Percentiles rank a stretch among this genome's conserved stretches.
Conservation (phyloP, 495 filamentous ascomycete species). For the Hyaloscypha finlandica region DNA sequence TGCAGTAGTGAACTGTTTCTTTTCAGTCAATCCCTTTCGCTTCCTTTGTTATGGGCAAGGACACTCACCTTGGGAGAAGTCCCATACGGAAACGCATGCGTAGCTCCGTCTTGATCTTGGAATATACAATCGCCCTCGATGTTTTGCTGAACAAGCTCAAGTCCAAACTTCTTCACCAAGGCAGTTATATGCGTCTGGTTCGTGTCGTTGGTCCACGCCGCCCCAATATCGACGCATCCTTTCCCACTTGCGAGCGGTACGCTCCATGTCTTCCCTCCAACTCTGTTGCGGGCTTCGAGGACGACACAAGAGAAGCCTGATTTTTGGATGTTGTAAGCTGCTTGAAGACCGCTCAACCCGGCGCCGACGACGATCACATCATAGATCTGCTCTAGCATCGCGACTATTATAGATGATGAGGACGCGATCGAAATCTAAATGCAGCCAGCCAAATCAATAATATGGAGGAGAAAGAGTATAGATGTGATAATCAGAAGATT, state of each 20-base stretch:
- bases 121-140: conserved; percentile 38
- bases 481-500: no score
- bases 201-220: conserved; percentile 55
- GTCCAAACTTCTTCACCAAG: conserved; percentile 38
- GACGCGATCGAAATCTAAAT: no score
- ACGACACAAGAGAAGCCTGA: conserved; percentile 45
- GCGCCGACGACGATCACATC: conserved; percentile 56
- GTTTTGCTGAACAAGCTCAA: conserved; percentile 48
- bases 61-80: conserved; percentile 34
- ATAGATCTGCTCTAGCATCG: no score
- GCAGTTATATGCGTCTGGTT: conserved; percentile 45
- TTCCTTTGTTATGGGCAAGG: background rate
- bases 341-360: conserved; percentile 49
- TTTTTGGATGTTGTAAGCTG: conserved; percentile 42
- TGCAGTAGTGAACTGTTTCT: background rate
- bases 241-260: conserved; percentile 22
- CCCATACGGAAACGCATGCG: conserved; percentile 36
- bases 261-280: conserved; percentile 54
- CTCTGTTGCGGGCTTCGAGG: conserved; percentile 51
- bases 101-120: conserved; percentile 36
- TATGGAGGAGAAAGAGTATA: no score
- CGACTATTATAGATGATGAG: no score
- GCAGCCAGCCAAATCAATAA: no score
- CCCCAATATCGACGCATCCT: conserved; percentile 48
- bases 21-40: background rate